These are phyloP conservation scores for Coriaria nepalensis DNA, from an alignment of 306 rosid genomes.

Conservation along the genomic window DNA sequence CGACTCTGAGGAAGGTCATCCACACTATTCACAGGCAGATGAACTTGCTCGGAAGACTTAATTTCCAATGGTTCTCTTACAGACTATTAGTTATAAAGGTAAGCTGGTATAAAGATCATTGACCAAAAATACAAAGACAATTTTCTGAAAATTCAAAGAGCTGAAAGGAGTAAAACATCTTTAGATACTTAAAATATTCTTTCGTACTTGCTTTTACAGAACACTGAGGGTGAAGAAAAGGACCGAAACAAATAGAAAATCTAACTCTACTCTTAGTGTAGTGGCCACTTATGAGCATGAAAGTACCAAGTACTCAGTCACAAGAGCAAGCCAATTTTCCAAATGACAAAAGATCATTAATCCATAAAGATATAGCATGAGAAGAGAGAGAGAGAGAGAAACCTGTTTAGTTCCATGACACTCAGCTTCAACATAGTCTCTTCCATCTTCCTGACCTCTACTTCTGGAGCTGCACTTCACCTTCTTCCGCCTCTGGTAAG, in stretches of 20 bases:
- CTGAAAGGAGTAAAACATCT: no score
- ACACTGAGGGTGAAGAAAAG: no score
- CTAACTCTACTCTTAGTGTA: no score
- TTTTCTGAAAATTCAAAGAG: background rate
- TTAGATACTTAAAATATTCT: no score
- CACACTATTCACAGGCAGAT: constrained; percentile 6
- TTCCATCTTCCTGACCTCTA: constrained; percentile 27
- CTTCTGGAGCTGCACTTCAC: constrained; percentile 29
- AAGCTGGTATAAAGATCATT: constrained; percentile 8
- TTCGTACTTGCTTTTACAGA: no score
- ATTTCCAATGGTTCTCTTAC: constrained; percentile 22
- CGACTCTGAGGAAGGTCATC: constrained; percentile 28
- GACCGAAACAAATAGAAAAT: no score
- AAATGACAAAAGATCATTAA: background rate
- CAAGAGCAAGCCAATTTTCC: background rate
- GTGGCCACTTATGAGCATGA: no score
- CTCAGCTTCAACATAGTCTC: constrained; percentile 24
- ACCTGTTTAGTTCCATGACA: constrained; percentile 39
- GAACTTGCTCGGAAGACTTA: constrained; percentile 20
- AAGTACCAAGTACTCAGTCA: no score
- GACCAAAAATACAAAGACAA: background rate
- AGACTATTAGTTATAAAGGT: constrained; percentile 33
- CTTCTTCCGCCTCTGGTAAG: constrained; percentile 81
- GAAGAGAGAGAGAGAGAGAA: no score
- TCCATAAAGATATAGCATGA: background rate